Conservation (phyloP, 176 grass and related monocot species). For the Neostapfia colusana region DNA sequence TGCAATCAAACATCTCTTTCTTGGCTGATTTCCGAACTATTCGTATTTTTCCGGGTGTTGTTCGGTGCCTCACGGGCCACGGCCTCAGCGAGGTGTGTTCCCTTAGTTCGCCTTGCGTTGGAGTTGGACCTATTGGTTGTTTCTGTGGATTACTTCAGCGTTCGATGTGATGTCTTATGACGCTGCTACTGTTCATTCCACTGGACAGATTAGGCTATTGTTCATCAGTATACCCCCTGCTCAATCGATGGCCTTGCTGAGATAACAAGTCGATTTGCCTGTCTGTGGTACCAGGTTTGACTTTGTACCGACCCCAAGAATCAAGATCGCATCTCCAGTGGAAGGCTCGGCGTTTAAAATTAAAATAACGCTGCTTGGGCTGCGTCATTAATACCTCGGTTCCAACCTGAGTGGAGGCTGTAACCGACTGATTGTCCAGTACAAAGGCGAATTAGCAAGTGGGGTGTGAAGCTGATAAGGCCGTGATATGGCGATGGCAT, state of each 20-base stretch:
- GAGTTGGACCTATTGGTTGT: background rate
- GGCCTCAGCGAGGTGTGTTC: too few relatives aligned
- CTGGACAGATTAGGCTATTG: background rate
- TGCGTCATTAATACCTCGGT: background rate
- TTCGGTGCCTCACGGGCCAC: too few relatives aligned
- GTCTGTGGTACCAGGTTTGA: constrained; percentile 43
- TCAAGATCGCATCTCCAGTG: constrained; percentile 41
- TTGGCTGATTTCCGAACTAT: background rate
- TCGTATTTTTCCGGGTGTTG: background rate
- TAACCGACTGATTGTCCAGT: background rate
- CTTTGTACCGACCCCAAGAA: constrained; percentile 25
- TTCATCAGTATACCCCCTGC: background rate
- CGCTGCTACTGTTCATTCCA: background rate
- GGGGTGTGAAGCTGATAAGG: background rate
- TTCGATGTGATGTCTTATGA: background rate
- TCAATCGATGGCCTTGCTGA: background rate
- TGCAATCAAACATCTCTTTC: background rate
- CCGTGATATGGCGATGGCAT: constrained; percentile 61
- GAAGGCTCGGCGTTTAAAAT: constrained; percentile 4
- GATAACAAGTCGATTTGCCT: constrained; percentile 24
- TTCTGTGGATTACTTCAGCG: background rate
- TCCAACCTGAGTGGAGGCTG: background rate
- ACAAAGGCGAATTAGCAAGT: background rate
- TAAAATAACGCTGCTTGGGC: background rate
- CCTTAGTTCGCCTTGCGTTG: background rate